Percentiles rank a stretch among this genome's conserved stretches.
Conservation (phyloP, 1,284 basidiomycete species). For the Austropuccinia psidii region DNA sequence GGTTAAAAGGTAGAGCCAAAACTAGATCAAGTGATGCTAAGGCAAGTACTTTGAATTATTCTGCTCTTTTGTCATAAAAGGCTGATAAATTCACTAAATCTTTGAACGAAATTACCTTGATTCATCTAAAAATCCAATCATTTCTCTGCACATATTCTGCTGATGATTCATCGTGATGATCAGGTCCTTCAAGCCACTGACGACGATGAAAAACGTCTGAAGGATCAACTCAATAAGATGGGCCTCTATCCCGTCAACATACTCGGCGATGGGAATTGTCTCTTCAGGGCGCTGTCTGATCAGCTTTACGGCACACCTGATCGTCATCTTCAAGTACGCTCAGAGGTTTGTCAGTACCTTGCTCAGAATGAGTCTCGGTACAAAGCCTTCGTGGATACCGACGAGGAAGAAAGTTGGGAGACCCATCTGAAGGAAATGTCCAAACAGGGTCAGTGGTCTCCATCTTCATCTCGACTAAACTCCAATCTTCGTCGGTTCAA, state of each 20-base stretch:
- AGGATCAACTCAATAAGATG: constrained; percentile 38
- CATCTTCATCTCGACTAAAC: background rate
- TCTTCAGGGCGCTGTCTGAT: constrained; percentile 71
- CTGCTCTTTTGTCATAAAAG: too few relatives aligned
- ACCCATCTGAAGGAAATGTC: constrained; percentile 67
- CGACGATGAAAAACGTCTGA: constrained; percentile 9
- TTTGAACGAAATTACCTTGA: too few relatives aligned
- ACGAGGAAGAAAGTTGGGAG: constrained; percentile 56
- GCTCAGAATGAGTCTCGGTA: constrained; percentile 63
- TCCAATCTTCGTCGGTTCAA: background rate
- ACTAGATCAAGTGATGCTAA: constrained; percentile 32
- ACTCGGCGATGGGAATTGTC: constrained; percentile 76
- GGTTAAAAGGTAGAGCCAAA: constrained; percentile 14
- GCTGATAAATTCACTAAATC: too few relatives aligned
- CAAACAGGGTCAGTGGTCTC: constrained; percentile 57
- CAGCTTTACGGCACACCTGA: constrained; percentile 68
- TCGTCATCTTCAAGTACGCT: constrained; percentile 62
- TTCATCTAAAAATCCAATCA: background rate
- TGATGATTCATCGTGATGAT: too few relatives aligned
- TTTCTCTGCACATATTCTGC: background rate
- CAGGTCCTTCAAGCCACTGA: constrained; percentile 24
- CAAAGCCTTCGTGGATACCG: constrained; percentile 80
- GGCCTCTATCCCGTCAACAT: constrained; percentile 50
- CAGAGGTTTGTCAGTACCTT: constrained; percentile 74
- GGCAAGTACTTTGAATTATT: too few relatives aligned